Evolutionary conservation across 176 grass and related monocot species (phyloP).

Genomic region (Juncus inflexus): DNA sequence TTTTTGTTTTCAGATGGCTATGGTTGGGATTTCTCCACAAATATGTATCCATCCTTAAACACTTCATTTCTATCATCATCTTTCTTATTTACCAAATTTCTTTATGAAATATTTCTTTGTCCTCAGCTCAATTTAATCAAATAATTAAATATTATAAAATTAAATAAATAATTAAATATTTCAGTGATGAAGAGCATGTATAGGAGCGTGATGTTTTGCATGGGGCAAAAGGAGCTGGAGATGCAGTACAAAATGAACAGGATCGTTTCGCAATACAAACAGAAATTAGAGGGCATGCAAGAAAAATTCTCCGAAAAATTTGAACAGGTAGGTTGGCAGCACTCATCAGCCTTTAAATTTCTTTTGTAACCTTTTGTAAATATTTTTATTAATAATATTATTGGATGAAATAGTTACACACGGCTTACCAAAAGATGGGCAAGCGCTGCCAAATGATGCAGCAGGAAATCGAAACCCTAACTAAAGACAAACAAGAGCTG

Average conservation of each 20-base stretch:
- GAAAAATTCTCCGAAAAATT: constrained; percentile 82
- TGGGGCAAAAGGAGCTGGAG: constrained; percentile 88
- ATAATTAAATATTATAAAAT: constrained; percentile 3
- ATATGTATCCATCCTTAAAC: constrained; percentile 59
- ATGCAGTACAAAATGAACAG: constrained; percentile 89
- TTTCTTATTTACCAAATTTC: no score
- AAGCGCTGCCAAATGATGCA: constrained; percentile 88
- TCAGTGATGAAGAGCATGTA: constrained; percentile 90
- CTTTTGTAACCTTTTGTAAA: no score
- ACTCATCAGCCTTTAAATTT: no score
- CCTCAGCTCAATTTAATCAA: not conserved
- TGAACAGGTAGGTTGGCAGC: constrained; percentile 35
- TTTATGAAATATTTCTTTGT: no score
- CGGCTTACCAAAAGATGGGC: constrained; percentile 70
- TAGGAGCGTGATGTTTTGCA: constrained; percentile 85
- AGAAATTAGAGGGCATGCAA: constrained; percentile 79
- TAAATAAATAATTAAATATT: constrained; percentile 16
- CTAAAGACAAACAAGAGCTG: constrained; percentile 86
- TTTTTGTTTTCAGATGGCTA: constrained; percentile 58
- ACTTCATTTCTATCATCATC: not conserved
- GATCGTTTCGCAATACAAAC: constrained; percentile 61
- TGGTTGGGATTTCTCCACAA: constrained; percentile 84
- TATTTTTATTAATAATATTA: no score
- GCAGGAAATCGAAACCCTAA: constrained; percentile 69
- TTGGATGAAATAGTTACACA: constrained; percentile 15